phyloP scores from a whole-genome alignment of 139 green algal species.

The Picochlorum sp. region DNA sequence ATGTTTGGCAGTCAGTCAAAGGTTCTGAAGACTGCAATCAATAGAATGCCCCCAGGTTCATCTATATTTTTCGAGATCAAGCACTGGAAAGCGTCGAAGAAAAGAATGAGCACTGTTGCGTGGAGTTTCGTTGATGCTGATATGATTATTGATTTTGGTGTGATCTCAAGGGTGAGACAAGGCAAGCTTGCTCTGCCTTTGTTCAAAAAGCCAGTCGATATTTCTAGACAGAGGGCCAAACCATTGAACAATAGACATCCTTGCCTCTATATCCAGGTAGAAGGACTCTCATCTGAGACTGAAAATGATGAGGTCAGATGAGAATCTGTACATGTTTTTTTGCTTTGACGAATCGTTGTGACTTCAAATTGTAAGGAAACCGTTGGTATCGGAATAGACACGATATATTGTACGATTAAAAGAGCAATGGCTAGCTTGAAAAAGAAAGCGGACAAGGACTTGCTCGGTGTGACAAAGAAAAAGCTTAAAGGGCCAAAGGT shows the following conservation, averaged over 20 bases:
- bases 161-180: conserved; percentile 1
- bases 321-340: too few relatives aligned
- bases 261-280: background rate
- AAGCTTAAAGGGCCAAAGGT: conserved; percentile 2
- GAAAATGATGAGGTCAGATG: too few relatives aligned
- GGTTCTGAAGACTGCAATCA: conserved; percentile 5
- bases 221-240: background rate
- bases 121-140: conserved; percentile 27
- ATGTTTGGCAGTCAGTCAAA: conserved; percentile 11
- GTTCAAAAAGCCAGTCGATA: conserved; percentile 21
- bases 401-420: background rate
- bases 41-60: conserved; percentile 3
- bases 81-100: conserved; percentile 27
- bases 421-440: background rate
- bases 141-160: conserved; percentile 11
- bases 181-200: conserved; percentile 14
- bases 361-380: background rate
- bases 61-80: conserved; percentile 29
- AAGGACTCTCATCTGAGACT: background rate
- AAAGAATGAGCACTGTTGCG: conserved; percentile 17
- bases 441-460: background rate
- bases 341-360: background rate
- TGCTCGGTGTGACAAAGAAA: background rate
- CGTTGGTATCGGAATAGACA: background rate
- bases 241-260: background rate